Conservation (phyloP, 495 filamentous ascomycete genomes). For the Trichoderma asperelloides region DNA sequence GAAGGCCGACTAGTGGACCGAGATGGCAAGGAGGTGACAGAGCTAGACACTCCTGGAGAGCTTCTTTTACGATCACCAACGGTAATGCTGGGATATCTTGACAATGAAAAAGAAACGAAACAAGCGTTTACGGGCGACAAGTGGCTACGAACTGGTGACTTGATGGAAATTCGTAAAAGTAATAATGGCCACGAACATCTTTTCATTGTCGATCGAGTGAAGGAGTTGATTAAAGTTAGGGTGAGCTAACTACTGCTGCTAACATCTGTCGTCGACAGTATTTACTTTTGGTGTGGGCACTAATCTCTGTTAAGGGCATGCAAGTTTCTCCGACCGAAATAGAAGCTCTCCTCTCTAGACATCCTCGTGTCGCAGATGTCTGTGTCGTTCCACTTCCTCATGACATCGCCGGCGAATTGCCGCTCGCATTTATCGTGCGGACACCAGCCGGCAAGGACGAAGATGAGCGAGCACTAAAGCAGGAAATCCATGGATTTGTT, state of each 20-base stretch:
- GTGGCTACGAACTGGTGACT: slow-evolving; percentile 68
- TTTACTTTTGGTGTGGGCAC: background rate
- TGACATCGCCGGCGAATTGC: background rate
- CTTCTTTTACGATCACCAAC: slow-evolving; percentile 67
- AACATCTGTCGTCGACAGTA: background rate
- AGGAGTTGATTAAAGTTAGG: slow-evolving; percentile 92
- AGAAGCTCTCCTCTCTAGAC: background rate
- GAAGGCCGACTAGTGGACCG: slow-evolving; percentile 60
- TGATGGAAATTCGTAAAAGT: slow-evolving; percentile 54
- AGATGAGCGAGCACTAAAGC: background rate
- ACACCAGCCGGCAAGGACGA: background rate
- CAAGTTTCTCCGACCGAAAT: background rate
- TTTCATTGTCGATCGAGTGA: slow-evolving; percentile 79
- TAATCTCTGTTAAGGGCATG: background rate
- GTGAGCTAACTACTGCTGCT: slow-evolving; percentile 29
- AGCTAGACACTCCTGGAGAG: slow-evolving; percentile 70
- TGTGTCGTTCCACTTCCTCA: background rate
- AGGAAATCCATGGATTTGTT: background rate
- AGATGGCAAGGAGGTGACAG: slow-evolving; percentile 67
- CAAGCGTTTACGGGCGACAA: slow-evolving; percentile 65
- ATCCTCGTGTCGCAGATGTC: background rate
- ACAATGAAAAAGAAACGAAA: slow-evolving; percentile 74
- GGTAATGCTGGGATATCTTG: slow-evolving; percentile 72
- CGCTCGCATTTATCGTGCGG: background rate
- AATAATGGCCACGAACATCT: slow-evolving; percentile 64